Evolutionary conservation across 768 basidiomycete species (phyloP), one percentile per base, ranked within the genome.

Genomic region (Piloderma croceum): DNA sequence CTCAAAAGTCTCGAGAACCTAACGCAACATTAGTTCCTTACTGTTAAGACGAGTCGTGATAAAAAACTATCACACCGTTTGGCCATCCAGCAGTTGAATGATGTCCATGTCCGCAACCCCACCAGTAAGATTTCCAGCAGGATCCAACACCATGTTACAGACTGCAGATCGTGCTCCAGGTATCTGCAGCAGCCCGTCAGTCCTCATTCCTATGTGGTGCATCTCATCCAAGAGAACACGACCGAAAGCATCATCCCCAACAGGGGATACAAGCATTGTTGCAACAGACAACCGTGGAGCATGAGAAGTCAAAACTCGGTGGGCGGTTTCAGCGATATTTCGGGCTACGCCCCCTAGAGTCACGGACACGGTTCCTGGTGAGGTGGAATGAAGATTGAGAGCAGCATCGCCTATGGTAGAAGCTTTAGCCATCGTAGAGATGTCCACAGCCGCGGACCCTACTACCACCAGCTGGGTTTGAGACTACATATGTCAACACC

Each of bases 81-180:
- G 58, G 10, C 59, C 63, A 18, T 67, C 60, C 39, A 89, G 54
- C 2, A 56, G 51, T 27, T 76, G 63, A 7, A 79, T 74, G 34
- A 85, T 76, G 53, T 71, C 75, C 90, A 97, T 98, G 55, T 96
- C 93, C 12, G 96, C 90, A 9, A 98, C 77, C 2, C 96, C 96
- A n/a, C 77, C 76, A 3, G 83, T 68, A 15, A 98, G 69, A 36
- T 74, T 73, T 0, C 92, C 91, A 5, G 67, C 54, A 21, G 64
- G 59, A 54, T 91, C 86, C 33, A 98, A 64, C 24, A 91, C 67
- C 70, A 96, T 76, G 50, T 84, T 92, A 64, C 94, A 97, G 6
- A 89, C 82, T 1, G 94, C 82, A 11, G 88, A 89, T 35, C 70
- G 66, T 15, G 63, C 56, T 3, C 62, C 59, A 17, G 48, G 49